phyloP scores from a whole-genome alignment of 495 filamentous ascomycete species.

The Schizothecium vesticola region DNA sequence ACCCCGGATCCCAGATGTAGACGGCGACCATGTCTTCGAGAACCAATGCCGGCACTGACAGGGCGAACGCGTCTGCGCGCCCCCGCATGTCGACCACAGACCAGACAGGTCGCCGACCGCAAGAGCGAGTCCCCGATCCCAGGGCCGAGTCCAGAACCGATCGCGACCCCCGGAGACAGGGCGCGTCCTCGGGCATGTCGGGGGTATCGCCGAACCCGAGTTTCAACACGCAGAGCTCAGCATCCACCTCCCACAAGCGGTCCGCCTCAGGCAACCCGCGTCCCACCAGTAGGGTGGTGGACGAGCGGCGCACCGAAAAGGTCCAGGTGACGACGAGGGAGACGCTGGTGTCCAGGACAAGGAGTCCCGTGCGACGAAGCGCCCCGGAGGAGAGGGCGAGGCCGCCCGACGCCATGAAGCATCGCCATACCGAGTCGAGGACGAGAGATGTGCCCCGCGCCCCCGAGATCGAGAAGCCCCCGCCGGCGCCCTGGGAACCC shows the following conservation, averaged over 20 bases:
- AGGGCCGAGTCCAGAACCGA: constrained; percentile 1
- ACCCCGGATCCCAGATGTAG: constrained; percentile 25
- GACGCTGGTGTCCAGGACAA: constrained; percentile 54
- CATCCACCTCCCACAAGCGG: constrained; percentile 37
- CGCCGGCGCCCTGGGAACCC: constrained; percentile 61
- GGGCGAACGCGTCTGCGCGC: constrained; percentile 24
- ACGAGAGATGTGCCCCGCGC: constrained; percentile 29
- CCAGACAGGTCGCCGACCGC: constrained; percentile 12
- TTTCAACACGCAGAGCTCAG: background rate
- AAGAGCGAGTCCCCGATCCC: background rate
- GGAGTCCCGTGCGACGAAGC: constrained; percentile 60
- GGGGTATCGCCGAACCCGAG: constrained; percentile 11
- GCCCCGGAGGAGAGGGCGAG: constrained; percentile 30
- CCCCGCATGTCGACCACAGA: constrained; percentile 32
- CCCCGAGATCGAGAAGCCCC: constrained; percentile 16
- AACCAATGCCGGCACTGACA: constrained; percentile 28
- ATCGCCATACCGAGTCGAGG: constrained; percentile 41
- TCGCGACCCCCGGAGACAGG: background rate
- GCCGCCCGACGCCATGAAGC: constrained; percentile 33
- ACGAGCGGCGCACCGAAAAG: constrained; percentile 46
- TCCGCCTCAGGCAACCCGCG: constrained; percentile 39
- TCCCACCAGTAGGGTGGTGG: constrained; percentile 34
- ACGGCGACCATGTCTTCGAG: constrained; percentile 39
- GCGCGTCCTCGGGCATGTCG: background rate
- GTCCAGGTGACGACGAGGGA: constrained; percentile 60